Evolutionary conservation across 208 protist genomes (phyloP), one percentile per base, ranked within the genome.

Genomic region (Trypanosoma avium): DNA sequence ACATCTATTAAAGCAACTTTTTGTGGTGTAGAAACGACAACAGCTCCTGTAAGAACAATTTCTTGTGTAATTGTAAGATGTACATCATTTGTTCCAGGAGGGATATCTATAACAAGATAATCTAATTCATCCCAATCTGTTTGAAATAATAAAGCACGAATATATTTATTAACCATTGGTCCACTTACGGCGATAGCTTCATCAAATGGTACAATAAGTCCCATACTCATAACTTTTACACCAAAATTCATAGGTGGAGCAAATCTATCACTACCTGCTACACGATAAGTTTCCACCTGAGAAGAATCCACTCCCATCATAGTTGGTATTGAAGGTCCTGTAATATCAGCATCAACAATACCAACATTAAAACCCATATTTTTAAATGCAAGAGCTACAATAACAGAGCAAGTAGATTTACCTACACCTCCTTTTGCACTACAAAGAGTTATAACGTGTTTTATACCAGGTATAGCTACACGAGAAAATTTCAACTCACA

Each of bases 21-120:
- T 78, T 96, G 97, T 32, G 98, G 98, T 5, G 98, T 99, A 4
- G 92, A 97, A 43, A 99, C 82, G 46, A 99, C 97, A 24, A 99
- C 96, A 10, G 97, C 97, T 40, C 97, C 97, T 19, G 78, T 79
- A n/a, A 97, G 70, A 9, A 73, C 61, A 10, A 97, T 82, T 63
- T 95, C 79, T 66, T 97, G 91, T 26, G 85, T 93, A 40, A 97
- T 89, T 10, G 94, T 95, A 22, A 97, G 68, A 61, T 98, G 94
- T 26, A 93, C 92, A 58, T 98, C 94, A 49, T 92, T 84, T 19
- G 93, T 97, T 47, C 94, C 94, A 5, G 94, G 94, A 3, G 94
- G 94, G 80, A 97, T 96, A 60, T 98, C 94, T 36, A 98, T 84
- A 27, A 96, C 67, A 5, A 98, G 79, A 63, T 94, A 93, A 70